phyloP scores from a whole-genome alignment of 345 rosid species.

The Noccaea bulbosa region DNA sequence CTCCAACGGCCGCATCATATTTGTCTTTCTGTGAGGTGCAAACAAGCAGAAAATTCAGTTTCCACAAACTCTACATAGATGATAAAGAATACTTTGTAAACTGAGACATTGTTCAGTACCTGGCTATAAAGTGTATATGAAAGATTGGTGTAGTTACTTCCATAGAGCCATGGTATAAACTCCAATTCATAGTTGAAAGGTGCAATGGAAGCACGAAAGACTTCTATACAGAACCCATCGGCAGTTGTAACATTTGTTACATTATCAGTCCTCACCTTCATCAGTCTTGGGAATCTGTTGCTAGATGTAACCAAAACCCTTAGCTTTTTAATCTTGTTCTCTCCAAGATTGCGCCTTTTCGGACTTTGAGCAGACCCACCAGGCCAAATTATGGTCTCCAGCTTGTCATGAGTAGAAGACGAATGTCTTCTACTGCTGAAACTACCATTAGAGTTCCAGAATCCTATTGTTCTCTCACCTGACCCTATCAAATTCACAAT shows the following conservation, averaged over 20 bases:
- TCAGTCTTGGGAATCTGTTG: slow-evolving; percentile 36
- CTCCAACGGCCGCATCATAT: slow-evolving; percentile 55
- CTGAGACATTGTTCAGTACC: slow-evolving; percentile 26
- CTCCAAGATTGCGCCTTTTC: neutral
- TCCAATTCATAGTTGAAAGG: slow-evolving; percentile 35
- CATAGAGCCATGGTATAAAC: slow-evolving; percentile 34
- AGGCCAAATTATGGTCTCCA: slow-evolving; percentile 47
- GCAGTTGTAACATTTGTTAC: neutral
- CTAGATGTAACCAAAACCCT: slow-evolving; percentile 47
- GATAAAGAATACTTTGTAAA: neutral
- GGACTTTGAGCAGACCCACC: slow-evolving; percentile 44
- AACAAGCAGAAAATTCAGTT: neutral
- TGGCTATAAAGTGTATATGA: slow-evolving; percentile 23
- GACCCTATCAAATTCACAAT: slow-evolving; percentile 46
- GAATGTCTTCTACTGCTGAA: slow-evolving; percentile 33
- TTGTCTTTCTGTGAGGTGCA: slow-evolving; percentile 37
- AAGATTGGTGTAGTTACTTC: slow-evolving; percentile 34
- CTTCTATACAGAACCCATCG: slow-evolving; percentile 38
- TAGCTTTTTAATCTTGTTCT: slow-evolving; percentile 23
- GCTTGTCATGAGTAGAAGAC: slow-evolving; percentile 24
- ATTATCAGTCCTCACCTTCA: slow-evolving; percentile 25
- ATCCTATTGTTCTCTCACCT: slow-evolving; percentile 44
- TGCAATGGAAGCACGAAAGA: slow-evolving; percentile 25
- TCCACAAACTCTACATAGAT: neutral
- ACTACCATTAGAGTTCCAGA: slow-evolving; percentile 36